A percentile compares a stretch with the other conserved stretches of the same genome.
Conservation (phyloP, 495 filamentous ascomycete species). For the Aspergillus heteromorphus region DNA sequence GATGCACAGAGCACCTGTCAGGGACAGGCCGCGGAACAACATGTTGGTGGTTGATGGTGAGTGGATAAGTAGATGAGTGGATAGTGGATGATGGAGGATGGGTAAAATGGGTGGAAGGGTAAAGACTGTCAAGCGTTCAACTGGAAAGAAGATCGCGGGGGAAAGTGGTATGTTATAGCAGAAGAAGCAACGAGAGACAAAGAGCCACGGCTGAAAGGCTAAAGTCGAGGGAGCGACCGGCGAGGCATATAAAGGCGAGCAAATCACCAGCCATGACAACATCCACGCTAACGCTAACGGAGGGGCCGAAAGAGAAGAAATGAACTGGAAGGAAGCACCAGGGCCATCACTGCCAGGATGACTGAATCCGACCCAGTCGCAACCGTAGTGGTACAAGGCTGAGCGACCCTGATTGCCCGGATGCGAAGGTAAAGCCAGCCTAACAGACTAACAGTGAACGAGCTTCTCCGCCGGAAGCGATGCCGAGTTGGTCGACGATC, state of each 20-base stretch:
- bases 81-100: not conserved
- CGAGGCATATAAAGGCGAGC: slow-evolving; percentile 2
- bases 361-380: not conserved
- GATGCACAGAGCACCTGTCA: slow-evolving; percentile 4
- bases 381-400: not conserved
- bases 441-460: too few relatives aligned
- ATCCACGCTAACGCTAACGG: not conserved
- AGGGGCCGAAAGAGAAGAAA: not conserved
- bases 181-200: not conserved
- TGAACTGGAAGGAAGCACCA: too few relatives aligned
- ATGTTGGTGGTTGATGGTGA: slow-evolving; percentile 1
- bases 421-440: not conserved
- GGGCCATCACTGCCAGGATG: not conserved
- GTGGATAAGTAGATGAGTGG: not conserved
- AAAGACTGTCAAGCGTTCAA: not conserved
- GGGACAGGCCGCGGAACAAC: slow-evolving; percentile 8
- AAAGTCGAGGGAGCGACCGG: not conserved
- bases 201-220: not conserved
- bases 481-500: not conserved
- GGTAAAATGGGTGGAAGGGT: too few relatives aligned
- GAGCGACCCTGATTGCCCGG: not conserved
- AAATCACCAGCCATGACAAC: not conserved
- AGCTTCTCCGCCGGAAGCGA: too few relatives aligned
- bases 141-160: not conserved
- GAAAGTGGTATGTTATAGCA: not conserved